Evolutionary conservation across 179 eudicot species (phyloP).

Genomic region (Sideroxylon spinosum): DNA sequence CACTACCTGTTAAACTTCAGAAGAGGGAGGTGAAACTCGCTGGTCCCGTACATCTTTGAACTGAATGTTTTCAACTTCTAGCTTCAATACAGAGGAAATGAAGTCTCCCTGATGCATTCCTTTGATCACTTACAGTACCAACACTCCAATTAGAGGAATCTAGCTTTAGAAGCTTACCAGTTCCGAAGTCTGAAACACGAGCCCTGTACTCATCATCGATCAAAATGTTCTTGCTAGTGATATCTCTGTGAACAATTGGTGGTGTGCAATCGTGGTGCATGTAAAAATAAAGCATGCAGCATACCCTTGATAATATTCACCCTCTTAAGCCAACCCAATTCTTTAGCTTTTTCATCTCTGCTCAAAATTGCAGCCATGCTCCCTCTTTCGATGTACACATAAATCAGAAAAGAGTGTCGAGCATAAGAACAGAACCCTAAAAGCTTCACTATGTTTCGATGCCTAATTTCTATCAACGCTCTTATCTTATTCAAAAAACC

Average conservation of each 20-base stretch:
- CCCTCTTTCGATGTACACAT: conserved; percentile 36
- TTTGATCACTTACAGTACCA: conserved; percentile 27
- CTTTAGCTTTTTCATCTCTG: conserved; percentile 16
- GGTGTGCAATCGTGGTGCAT: conserved; percentile 48
- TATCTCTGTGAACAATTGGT: conserved; percentile 35
- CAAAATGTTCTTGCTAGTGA: conserved; percentile 38
- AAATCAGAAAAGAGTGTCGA: conserved; percentile 21
- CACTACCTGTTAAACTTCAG: too few relatives aligned
- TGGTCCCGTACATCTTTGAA: conserved; percentile 15
- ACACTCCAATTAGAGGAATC: conserved; percentile 38
- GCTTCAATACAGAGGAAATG: conserved; percentile 8
- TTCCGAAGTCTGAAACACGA: conserved; percentile 43
- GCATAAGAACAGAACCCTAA: conserved; percentile 29
- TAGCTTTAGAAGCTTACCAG: conserved; percentile 27
- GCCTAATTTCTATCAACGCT: conserved; percentile 31
- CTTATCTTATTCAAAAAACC: conserved; percentile 31
- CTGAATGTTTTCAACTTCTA: not conserved
- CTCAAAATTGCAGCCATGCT: conserved; percentile 26
- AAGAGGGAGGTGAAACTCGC: too few relatives aligned
- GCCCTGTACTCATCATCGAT: conserved; percentile 31
- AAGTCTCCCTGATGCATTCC: conserved; percentile 37
- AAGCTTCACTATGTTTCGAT: conserved; percentile 36
- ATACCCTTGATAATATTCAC: conserved; percentile 35
- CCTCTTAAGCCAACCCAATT: conserved; percentile 37
- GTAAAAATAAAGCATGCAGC: conserved; percentile 32